phyloP scores from a whole-genome alignment of 441 rosid species.

The Cnidoscolus chayamansa region DNA sequence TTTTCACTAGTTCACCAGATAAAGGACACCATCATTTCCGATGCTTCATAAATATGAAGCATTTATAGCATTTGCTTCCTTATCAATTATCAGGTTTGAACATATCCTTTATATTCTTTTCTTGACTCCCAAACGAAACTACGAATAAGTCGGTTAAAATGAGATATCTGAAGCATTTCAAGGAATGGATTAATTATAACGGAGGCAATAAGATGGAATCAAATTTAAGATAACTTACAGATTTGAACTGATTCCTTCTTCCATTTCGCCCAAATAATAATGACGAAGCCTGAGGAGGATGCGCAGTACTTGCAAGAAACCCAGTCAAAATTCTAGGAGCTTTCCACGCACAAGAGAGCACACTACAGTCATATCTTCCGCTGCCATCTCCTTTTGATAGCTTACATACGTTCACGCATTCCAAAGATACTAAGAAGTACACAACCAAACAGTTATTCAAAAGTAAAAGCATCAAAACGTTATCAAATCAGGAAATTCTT shows the following conservation, averaged over 20 bases:
- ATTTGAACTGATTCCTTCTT: constrained; percentile 39
- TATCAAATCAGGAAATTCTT: not conserved
- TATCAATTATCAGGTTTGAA: not conserved
- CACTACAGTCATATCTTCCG: constrained; percentile 68
- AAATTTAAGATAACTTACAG: constrained; percentile 40
- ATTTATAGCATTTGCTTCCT: constrained; percentile 4
- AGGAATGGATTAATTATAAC: not conserved
- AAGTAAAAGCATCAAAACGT: not conserved
- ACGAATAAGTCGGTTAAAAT: not conserved
- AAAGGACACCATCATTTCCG: too few relatives aligned
- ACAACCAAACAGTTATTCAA: constrained; percentile 17
- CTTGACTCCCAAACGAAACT: constrained; percentile 1
- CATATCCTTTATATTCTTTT: not conserved
- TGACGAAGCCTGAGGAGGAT: constrained; percentile 48
- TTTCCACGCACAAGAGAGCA: constrained; percentile 87
- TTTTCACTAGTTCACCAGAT: constrained; percentile 8
- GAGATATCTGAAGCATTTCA: not conserved
- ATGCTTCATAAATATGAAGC: not conserved
- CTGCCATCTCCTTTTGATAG: constrained; percentile 61
- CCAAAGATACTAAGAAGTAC: constrained; percentile 61
- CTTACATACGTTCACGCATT: constrained; percentile 79
- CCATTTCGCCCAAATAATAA: constrained; percentile 31
- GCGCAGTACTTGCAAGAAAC: constrained; percentile 77
- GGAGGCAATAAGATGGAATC: not conserved
- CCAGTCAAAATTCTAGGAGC: constrained; percentile 90